phyloP scores from a whole-genome alignment of 2,329 filamentous ascomycete genomes.

The Bipolaris cookei region DNA sequence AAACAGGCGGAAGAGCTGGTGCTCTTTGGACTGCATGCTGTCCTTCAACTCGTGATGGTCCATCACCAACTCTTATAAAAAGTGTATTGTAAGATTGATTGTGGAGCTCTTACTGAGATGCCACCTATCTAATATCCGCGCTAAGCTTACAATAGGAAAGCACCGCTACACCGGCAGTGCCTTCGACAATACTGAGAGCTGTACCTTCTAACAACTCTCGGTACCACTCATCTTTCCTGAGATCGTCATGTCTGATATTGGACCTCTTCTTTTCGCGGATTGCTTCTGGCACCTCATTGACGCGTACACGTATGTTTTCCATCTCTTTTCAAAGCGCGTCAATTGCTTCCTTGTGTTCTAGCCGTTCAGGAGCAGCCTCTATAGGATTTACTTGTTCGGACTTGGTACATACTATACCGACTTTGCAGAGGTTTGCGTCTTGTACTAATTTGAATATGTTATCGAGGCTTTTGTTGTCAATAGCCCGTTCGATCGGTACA shows the following conservation, averaged over 20 bases:
- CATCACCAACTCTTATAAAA: too few relatives aligned
- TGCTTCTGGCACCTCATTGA: neutral
- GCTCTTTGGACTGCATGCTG: too few relatives aligned
- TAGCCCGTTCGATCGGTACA: conserved; percentile 52
- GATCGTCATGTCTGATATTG: neutral
- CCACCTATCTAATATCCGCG: too few relatives aligned
- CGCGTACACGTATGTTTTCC: too few relatives aligned
- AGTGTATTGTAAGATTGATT: too few relatives aligned
- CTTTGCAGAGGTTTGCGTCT: conserved; percentile 46
- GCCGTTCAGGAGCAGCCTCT: conserved; percentile 12
- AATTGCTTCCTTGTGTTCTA: neutral
- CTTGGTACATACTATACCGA: conserved; percentile 31
- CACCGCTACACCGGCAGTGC: too few relatives aligned
- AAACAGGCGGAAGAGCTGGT: too few relatives aligned
- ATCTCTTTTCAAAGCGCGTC: neutral
- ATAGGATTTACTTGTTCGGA: conserved; percentile 23
- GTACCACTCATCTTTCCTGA: neutral
- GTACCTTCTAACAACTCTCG: too few relatives aligned
- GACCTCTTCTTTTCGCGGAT: neutral
- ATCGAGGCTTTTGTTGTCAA: conserved; percentile 52
- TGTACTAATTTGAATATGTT: conserved; percentile 53
- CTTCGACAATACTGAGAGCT: too few relatives aligned
- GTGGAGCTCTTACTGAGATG: too few relatives aligned
- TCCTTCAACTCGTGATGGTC: too few relatives aligned
- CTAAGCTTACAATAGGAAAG: too few relatives aligned